Base-by-base conservation (phyloP, 176 grass and related monocot genomes). In the Cymbopogon citratus region DNA sequence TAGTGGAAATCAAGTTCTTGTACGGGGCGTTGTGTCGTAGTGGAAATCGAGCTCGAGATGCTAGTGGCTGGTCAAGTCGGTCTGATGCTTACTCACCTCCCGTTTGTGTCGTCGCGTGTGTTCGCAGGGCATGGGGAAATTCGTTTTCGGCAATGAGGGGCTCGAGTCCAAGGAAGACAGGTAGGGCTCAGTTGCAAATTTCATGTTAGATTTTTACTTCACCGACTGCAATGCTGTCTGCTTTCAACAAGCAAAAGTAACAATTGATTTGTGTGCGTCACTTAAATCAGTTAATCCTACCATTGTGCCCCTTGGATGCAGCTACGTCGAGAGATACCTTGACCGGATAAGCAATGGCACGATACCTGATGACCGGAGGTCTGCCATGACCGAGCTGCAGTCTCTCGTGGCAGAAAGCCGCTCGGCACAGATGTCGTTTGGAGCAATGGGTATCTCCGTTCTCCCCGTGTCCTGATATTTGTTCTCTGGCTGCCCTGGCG, bases 71-170 rank as follows among this genome's bases (percentile, higher is more conserved):
- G n/a, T 54, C 6, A 44, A 46, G 39, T 48, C 24, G 21, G 23
- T 44, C n/a, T 63, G 41, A 85, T 64, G 52, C 69, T 76, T 70
- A 5, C 13, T 62, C 7, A 71, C 71, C 29, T 71, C 45, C 27
- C 6, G 69, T 62, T 74, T 25, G 21, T 25, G 5, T n/a, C 63
- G 29, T 18, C 51, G 54, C 12, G 54, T 26, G 61, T 78, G 26
- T 85, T 52, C 1, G 23, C 81, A 98, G 95, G 95, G 95, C 43
- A 90, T 98, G 64, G 95, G 95, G 40, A 92, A 92, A 60, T 94
- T 98, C 80, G 95, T 94, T 73, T 98, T 98, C 56, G 92, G 95
- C 39, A 98, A 91, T 23, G 95, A 94, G 83, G 86, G 87, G n/a
- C 68, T 81, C 79, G 73, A 89, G 59, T 94, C 95, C 51, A 94